Evolutionary conservation across 176 grass and related monocot species (phyloP).

Genomic region (Chloris gayana): DNA sequence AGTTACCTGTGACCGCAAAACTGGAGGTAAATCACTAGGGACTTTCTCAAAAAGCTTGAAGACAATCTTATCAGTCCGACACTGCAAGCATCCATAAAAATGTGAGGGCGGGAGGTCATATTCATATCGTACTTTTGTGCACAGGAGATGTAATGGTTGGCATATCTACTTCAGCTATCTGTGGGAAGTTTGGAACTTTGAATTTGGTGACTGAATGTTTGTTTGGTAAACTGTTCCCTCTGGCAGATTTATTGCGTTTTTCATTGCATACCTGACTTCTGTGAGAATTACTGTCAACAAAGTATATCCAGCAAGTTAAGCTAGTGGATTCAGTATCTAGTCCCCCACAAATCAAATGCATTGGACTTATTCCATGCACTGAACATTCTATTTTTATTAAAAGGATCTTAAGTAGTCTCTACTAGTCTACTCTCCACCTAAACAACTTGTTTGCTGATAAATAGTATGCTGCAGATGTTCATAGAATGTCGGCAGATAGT

Average conservation of each 20-base stretch:
- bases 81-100: constrained; percentile 54
- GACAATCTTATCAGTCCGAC: constrained; percentile 89
- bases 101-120: not conserved
- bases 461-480: not conserved
- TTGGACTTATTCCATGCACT: not conserved
- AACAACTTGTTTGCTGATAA: not conserved
- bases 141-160: not conserved
- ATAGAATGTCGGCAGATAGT: not conserved
- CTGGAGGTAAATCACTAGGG: constrained; percentile 84
- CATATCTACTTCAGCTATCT: not conserved
- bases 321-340: constrained; percentile 20
- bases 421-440: not conserved
- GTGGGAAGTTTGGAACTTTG: constrained; percentile 24
- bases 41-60: constrained; percentile 98
- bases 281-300: constrained; percentile 2
- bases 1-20: constrained; percentile 81
- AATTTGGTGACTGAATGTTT: not conserved
- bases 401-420: not conserved
- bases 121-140: not conserved
- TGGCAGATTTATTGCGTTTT: not conserved
- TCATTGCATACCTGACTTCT: not conserved
- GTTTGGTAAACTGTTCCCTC: not conserved
- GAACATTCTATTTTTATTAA: not conserved
- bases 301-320: constrained; percentile 7
- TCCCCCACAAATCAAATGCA: constrained; percentile 18